Percentiles rank a stretch among this genome's conserved stretches.
Evolutionary conservation across 1,139 yeast species (phyloP).

Genomic region (Yamadazyma jaroonii): DNA sequence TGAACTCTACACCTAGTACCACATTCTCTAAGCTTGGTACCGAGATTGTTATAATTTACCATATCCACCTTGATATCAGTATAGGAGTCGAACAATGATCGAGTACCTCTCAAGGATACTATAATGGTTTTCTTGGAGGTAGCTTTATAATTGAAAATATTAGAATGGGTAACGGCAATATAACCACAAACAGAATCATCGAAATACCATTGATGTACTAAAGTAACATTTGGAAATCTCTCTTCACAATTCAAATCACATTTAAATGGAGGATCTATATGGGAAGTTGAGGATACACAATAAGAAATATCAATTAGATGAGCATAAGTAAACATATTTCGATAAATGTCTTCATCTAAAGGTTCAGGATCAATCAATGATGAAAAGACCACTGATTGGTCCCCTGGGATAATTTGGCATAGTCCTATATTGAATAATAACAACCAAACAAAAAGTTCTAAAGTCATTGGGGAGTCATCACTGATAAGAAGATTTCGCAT

Average conservation of each 20-base stretch:
- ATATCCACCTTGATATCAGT: conserved; percentile 45
- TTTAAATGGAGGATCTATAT: conserved; percentile 40
- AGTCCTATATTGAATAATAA: too few relatives aligned
- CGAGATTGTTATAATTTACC: conserved; percentile 27
- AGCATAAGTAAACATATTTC: conserved; percentile 38
- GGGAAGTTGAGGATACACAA: conserved; percentile 38
- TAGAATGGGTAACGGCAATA: conserved; percentile 31
- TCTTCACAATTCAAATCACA: conserved; percentile 42
- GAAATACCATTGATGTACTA: conserved; percentile 47
- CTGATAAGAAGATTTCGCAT: background rate
- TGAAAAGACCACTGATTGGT: background rate
- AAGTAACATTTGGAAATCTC: conserved; percentile 38
- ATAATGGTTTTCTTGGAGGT: conserved; percentile 29
- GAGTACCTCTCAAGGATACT: conserved; percentile 47
- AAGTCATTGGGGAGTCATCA: background rate
- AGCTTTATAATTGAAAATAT: conserved; percentile 23
- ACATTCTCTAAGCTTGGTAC: conserved; percentile 28
- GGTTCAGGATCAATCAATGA: background rate
- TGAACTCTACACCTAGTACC: conserved; percentile 43
- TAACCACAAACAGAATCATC: conserved; percentile 41
- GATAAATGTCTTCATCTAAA: conserved; percentile 22
- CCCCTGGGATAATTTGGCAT: background rate
- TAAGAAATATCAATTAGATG: conserved; percentile 50
- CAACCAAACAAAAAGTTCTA: too few relatives aligned
- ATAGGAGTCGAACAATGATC: conserved; percentile 44